Conservation (phyloP, 208 protist genomes). For the Wallacemonas sp. region DNA sequence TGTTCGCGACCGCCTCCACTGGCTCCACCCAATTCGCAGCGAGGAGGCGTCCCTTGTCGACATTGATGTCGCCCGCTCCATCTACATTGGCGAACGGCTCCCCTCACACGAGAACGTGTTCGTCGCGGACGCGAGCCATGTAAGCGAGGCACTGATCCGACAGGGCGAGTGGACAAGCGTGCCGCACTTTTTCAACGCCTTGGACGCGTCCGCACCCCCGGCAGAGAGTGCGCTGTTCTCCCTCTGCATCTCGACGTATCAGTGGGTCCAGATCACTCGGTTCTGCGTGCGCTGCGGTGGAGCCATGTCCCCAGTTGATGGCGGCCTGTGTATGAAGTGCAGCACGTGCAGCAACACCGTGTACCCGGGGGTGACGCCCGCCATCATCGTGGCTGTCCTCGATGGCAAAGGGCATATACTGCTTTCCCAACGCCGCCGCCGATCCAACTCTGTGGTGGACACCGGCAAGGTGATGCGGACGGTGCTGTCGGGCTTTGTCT, state of each 20-base stretch:
- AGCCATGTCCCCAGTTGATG: constrained; percentile 15
- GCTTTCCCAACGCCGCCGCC: constrained; percentile 37
- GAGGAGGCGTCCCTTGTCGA: constrained; percentile 14
- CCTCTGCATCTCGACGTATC: constrained; percentile 33
- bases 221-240: constrained; percentile 31
- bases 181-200: constrained; percentile 14
- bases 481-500: constrained; percentile 54
- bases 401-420: constrained; percentile 50
- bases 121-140: constrained; percentile 19
- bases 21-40: constrained; percentile 30
- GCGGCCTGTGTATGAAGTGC: constrained; percentile 29
- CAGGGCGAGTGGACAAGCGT: constrained; percentile 17
- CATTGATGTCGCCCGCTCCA: constrained; percentile 12
- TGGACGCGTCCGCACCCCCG: constrained; percentile 7
- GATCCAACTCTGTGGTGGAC: background rate
- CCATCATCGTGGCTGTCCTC: constrained; percentile 50
- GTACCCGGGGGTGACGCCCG: constrained; percentile 45
- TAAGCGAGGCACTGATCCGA: constrained; percentile 12
- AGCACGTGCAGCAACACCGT: constrained; percentile 23
- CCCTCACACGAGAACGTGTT: constrained; percentile 32
- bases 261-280: constrained; percentile 25
- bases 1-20: constrained; percentile 14
- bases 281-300: constrained; percentile 47
- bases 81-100: constrained; percentile 40
- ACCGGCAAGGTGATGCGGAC: constrained; percentile 25